phyloP scores from a whole-genome alignment of 345 rosid species.

The Ceriops zippeliana region DNA sequence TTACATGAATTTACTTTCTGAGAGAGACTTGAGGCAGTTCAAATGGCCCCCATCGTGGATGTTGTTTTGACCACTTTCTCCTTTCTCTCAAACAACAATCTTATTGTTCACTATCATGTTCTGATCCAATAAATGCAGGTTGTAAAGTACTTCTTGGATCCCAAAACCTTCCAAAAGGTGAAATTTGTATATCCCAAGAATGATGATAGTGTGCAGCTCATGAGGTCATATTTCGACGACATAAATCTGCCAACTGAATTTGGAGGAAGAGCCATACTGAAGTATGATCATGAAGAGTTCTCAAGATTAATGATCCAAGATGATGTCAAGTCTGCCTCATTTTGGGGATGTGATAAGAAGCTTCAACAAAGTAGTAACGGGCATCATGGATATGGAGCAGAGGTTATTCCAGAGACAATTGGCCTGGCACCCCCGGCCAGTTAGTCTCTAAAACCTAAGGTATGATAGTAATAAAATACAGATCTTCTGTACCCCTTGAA shows the following conservation, averaged over 20 bases:
- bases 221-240: slow-evolving; percentile 70
- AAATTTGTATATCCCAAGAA: slow-evolving; percentile 93
- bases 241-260: slow-evolving; percentile 76
- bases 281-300: slow-evolving; percentile 82
- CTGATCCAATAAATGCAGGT: slow-evolving; percentile 38
- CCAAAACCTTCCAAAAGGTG: slow-evolving; percentile 83
- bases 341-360: slow-evolving; percentile 56
- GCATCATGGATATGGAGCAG: slow-evolving; percentile 47
- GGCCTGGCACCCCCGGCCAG: slow-evolving; percentile 30
- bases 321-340: slow-evolving; percentile 55
- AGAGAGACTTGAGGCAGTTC: too few species aligned
- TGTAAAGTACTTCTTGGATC: slow-evolving; percentile 81
- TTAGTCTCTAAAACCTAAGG: slow-evolving; percentile 21
- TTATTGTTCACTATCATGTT: neutral
- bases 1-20: too few species aligned
- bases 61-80: neutral
- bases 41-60: too few species aligned
- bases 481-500: neutral
- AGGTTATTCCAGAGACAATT: slow-evolving; percentile 56
- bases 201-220: slow-evolving; percentile 66
- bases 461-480: slow-evolving; percentile 3
- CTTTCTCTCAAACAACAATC: neutral
- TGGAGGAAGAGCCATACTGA: slow-evolving; percentile 74
- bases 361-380: slow-evolving; percentile 32
- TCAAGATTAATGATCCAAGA: slow-evolving; percentile 71